Percentiles rank a stretch among this genome's conserved stretches.
phyloP scores from a whole-genome alignment of 1,284 basidiomycete genomes.

The Pseudozyma hubeiensis region DNA sequence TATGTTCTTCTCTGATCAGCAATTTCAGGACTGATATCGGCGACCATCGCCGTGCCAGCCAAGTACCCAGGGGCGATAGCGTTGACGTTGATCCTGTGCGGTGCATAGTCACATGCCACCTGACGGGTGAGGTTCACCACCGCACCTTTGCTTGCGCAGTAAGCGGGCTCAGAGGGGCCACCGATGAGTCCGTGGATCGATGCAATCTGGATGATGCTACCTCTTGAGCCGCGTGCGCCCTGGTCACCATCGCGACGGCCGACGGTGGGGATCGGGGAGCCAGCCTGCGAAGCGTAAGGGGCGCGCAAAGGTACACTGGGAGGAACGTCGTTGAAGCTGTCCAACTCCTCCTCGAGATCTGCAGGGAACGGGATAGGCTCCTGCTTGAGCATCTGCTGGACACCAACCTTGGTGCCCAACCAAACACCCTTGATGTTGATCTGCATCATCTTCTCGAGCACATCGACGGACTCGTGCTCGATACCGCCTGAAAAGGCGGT shows the following conservation, averaged over 20 bases:
- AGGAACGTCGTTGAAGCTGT: constrained; percentile 28
- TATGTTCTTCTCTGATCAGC: constrained; percentile 24
- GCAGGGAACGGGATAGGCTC: constrained; percentile 39
- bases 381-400: constrained; percentile 48
- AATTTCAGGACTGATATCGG: constrained; percentile 32
- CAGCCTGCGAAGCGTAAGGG: constrained; percentile 13
- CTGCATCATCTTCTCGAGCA: constrained; percentile 42
- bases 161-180: constrained; percentile 45
- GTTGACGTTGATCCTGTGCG: constrained; percentile 49
- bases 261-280: constrained; percentile 24
- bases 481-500: constrained; percentile 39
- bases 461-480: constrained; percentile 34
- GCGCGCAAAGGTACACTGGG: constrained; percentile 20
- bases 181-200: constrained; percentile 50
- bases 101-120: constrained; percentile 49
- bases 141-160: constrained; percentile 44
- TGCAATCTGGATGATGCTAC: constrained; percentile 48
- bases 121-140: constrained; percentile 48
- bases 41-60: constrained; percentile 44
- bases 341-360: constrained; percentile 44
- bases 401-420: constrained; percentile 43
- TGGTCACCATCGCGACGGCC: constrained; percentile 30
- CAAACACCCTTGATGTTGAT: constrained; percentile 51
- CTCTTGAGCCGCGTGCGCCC: constrained; percentile 45
- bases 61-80: constrained; percentile 48